Evolutionary conservation across 257 asterid genomes (phyloP).

Genomic region (Rauvolfia tetraphylla): DNA sequence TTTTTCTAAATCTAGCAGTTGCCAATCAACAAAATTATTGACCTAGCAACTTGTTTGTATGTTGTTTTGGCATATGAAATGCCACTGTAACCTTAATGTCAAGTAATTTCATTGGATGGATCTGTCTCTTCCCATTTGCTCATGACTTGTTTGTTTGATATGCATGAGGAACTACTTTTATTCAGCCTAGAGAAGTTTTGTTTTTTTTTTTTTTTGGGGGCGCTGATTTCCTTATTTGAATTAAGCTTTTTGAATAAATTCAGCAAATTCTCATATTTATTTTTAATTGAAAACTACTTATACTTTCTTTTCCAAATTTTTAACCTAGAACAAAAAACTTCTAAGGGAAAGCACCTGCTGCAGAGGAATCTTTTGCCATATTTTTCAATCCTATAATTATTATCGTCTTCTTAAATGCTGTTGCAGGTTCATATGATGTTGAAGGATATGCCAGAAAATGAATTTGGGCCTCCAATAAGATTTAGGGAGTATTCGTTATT

Average conservation of each 20-base stretch:
- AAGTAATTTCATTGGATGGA: too few species aligned
- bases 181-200: too few species aligned
- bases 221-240: background rate
- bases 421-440: conserved; percentile 78
- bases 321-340: background rate
- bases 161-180: too few species aligned
- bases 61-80: too few species aligned
- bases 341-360: background rate
- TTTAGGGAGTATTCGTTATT: conserved; percentile 87
- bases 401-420: conserved; percentile 1
- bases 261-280: background rate
- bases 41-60: too few species aligned
- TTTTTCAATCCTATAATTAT: conserved; percentile 6
- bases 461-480: conserved; percentile 70
- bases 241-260: background rate
- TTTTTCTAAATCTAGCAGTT: too few species aligned
- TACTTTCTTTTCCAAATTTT: background rate
- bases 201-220: background rate
- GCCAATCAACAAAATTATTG: too few species aligned
- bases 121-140: too few species aligned
- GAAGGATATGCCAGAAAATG: conserved; percentile 64
- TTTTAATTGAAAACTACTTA: background rate
- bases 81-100: too few species aligned
- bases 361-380: background rate
- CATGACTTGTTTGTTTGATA: too few species aligned